Evolutionary conservation across 1,284 basidiomycete species (phyloP), one percentile per base, ranked within the genome.

Genomic region (Sanghuangporus weigelae): DNA sequence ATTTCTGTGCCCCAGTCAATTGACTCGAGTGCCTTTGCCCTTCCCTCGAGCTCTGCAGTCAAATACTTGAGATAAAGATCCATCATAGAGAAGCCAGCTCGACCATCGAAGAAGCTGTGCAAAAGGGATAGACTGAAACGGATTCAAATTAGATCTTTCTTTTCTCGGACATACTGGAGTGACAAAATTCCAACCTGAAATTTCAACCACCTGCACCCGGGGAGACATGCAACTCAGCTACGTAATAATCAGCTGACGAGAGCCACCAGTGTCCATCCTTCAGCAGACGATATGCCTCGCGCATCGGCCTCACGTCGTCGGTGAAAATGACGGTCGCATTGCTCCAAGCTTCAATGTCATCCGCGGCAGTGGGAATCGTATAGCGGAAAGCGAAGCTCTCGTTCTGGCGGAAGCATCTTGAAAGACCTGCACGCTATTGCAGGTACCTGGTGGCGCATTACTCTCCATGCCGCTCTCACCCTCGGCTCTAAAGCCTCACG

Each of bases 281-380:
- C 14, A 56, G 31, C 35, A 38, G 19, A 19, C n/a, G n/a, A 39
- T 56, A 36, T 8, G 21, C n/a, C 11, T 56, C 35, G 8, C 19
- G 39, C 42, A 44, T n/a, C 12, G 56, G 19, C 36, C 44, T 57
- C 39, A 57, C 56, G 19, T 65, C 66, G 21, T 67, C 53, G 26
- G 44, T 23, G 36, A 67, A 64, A 51, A 67, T 65, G 19, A 64
- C 31, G 8, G 66, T 67, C 36, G 58, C 66, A 10, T 48, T 39
- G 7, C 39, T 54, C 66, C 66, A 67, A 16, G 11, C 44, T 31
- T 62, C 21, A 39, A 55, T 46, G 1, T 65, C 55, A n/a, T 16
- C 60, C 4, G 19, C 23, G 53, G 50, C n/a, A 7, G 49, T 38
- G 23, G 63, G 66, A 4, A 65, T 21, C 11, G n/a, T 49, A 35